Percentiles rank a stretch among this genome's conserved stretches.
phyloP scores from a whole-genome alignment of 2,329 filamentous ascomycete genomes.

The Chrysoporthe austroafricana region DNA sequence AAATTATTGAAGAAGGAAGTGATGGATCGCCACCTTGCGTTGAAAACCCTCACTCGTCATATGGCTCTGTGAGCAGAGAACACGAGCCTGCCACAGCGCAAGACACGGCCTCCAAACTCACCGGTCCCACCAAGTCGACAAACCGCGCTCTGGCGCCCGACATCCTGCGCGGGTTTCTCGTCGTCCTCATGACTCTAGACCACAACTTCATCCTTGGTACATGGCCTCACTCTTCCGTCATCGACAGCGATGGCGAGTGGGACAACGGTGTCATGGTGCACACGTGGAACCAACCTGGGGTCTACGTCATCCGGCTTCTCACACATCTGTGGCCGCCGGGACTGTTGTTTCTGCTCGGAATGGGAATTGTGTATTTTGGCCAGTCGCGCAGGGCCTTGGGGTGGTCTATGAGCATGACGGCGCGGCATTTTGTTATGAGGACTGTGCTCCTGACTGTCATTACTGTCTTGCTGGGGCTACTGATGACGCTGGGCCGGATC shows the following conservation, averaged over 20 bases:
- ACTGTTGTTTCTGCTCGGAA: conserved; percentile 50
- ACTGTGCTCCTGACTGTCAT: conserved; percentile 42
- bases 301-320: conserved; percentile 45
- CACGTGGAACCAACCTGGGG: conserved; percentile 44
- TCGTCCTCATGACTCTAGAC: conserved; percentile 50
- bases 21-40: not conserved
- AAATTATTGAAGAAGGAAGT: not conserved
- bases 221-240: conserved; percentile 47
- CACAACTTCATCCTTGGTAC: conserved; percentile 44
- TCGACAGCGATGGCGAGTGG: conserved; percentile 35
- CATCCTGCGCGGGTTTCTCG: conserved; percentile 49
- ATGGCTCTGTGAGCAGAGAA: conserved; percentile 13
- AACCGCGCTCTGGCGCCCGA: conserved; percentile 47
- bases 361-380: conserved; percentile 50
- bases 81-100: not conserved
- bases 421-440: conserved; percentile 44
- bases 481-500: conserved; percentile 38
- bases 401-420: conserved; percentile 42
- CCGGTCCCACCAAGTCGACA: conserved; percentile 13
- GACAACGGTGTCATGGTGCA: conserved; percentile 40
- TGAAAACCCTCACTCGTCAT: not conserved
- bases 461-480: conserved; percentile 38
- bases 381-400: conserved; percentile 45
- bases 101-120: conserved; percentile 9
- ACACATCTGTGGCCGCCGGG: conserved; percentile 51